These are phyloP conservation scores for Tuctoria greenei DNA, from an alignment of 176 grass and related monocot genomes.

Conservation along the genomic window DNA sequence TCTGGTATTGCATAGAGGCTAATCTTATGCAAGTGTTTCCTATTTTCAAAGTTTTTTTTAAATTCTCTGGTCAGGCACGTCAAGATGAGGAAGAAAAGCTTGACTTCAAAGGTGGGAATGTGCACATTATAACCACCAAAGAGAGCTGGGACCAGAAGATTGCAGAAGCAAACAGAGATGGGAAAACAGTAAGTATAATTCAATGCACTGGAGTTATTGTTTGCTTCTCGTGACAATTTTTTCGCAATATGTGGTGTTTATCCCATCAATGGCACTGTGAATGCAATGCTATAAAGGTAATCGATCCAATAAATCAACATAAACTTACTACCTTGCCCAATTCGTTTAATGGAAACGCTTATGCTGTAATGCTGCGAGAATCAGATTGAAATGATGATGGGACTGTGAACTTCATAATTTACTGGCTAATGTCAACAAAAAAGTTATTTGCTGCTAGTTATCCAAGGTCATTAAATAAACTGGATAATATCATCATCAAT, in stretches of 20 bases:
- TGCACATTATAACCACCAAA: slow-evolving; percentile 77
- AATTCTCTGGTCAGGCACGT: slow-evolving; percentile 46
- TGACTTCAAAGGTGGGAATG: slow-evolving; percentile 86
- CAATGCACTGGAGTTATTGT: background rate
- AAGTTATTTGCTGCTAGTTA: background rate
- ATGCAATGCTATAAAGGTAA: background rate
- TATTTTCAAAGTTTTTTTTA: background rate
- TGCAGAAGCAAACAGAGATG: slow-evolving; percentile 80
- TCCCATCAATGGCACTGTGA: background rate
- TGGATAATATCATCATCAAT: background rate
- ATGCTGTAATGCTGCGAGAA: background rate
- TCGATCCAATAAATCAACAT: background rate
- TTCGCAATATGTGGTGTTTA: slow-evolving; percentile 19
- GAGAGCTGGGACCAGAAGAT: slow-evolving; percentile 85
- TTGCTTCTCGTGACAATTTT: slow-evolving; percentile 11
- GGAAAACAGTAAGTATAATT: slow-evolving; percentile 76
- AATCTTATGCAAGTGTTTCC: slow-evolving; percentile 8
- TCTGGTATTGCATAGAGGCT: background rate
- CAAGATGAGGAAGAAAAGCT: slow-evolving; percentile 57
- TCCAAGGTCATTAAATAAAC: background rate
- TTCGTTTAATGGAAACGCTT: background rate
- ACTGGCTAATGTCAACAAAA: background rate
- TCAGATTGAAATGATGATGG: background rate
- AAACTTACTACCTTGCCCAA: background rate
- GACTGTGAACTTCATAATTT: background rate